Evolutionary conservation across 164 flowering plant genomes (phyloP), one percentile per base, ranked within the genome.

Genomic region (Pachysandra terminalis): DNA sequence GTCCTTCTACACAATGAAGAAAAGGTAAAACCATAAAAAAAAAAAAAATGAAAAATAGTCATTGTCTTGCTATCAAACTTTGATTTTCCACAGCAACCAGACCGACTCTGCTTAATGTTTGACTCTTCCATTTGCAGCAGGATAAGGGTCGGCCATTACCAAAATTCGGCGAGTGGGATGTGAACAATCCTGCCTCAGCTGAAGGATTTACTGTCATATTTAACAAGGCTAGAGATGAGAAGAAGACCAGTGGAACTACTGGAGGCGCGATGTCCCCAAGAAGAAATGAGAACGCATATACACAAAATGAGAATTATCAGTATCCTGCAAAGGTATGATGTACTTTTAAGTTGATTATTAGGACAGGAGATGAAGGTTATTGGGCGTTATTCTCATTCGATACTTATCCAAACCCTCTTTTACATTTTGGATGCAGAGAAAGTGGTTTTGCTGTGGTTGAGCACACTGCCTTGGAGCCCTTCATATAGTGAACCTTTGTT

Each of bases 151-250:
- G 77, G 48, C 84, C 90, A 19, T 76, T 89, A 74, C 94, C 94
- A 9, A 89, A 87, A 69, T 89, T 89, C 64, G 94, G 94, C 0
- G 91, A 89, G 61, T 87, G 94, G 94, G 94, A 89, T 76, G 91
- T 87, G 26, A 89, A 85, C 58, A 83, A 89, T 70, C 94, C 91
- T 15, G 90, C 89, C n/a, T 80, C 89, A 8, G 89, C 90, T 3
- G 90, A 82, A 68, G 89, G 91, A 28, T 87, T 84, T 59, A 87
- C 94, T 0, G 89, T 89, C 66, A 89, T 89, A 64, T 89, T 89
- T 64, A 83, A 80, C 82, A 85, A 84, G 80, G 94, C 91, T 37
- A 85, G 91, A 73, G 85, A 85, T 78, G 91, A 87, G 63, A 87
- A 85, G 83, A 89, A 85, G 77, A 84, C 86, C 16, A 78, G 67